A percentile compares a stretch with the other conserved stretches of the same genome.
Evolutionary conservation across 805 yeast species (phyloP).

Genomic region (Candida incommunis): DNA sequence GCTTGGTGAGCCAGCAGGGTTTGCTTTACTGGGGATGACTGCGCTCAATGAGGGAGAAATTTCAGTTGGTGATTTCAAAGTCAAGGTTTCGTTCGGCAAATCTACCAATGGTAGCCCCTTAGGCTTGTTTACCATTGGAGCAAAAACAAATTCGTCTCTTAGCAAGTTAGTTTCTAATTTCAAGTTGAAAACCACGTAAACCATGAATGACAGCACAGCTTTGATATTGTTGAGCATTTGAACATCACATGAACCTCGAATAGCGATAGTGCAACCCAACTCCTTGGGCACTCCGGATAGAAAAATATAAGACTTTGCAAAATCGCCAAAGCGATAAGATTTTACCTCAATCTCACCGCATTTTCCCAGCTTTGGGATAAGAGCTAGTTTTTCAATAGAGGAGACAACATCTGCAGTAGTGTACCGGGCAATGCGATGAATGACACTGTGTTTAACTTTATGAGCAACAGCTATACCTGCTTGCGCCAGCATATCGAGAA

Average conservation of each 20-base stretch:
- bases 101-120: constrained; percentile 3
- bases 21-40: no score
- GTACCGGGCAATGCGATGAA: constrained; percentile 62
- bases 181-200: constrained; percentile 63
- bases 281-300: constrained; percentile 62
- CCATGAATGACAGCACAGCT: constrained; percentile 65
- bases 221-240: constrained; percentile 53
- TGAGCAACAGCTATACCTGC: constrained; percentile 72
- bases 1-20: no score
- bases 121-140: constrained; percentile 11
- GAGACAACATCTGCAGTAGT: constrained; percentile 76
- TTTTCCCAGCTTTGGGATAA: constrained; percentile 55
- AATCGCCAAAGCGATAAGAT: constrained; percentile 41
- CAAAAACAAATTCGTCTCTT: constrained; percentile 49
- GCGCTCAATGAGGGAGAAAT: not conserved
- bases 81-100: not conserved
- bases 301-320: constrained; percentile 54
- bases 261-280: constrained; percentile 69
- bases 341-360: constrained; percentile 63
- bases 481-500: constrained; percentile 53
- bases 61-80: not conserved
- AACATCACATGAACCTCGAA: constrained; percentile 59
- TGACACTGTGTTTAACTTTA: constrained; percentile 67
- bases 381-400: constrained; percentile 73
- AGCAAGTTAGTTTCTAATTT: constrained; percentile 65